Conservation (phyloP, 495 filamentous ascomycete species). For the Tuber microsphaerosporum region DNA sequence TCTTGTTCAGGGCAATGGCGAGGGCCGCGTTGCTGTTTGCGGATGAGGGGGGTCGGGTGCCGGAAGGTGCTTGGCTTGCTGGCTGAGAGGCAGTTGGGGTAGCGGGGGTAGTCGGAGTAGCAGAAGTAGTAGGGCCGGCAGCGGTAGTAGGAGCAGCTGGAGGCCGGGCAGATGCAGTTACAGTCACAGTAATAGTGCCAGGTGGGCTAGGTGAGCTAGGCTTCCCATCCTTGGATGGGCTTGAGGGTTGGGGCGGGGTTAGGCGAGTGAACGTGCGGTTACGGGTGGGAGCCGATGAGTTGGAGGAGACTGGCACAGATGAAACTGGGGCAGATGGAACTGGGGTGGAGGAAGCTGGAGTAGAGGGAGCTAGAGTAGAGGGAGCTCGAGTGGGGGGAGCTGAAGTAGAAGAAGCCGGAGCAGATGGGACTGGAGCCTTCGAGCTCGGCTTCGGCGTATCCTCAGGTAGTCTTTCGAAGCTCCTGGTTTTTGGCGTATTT, state of each 20-base stretch:
- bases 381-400: neutral
- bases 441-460: neutral
- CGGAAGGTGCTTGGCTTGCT: conserved; percentile 7
- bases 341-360: neutral
- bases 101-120: neutral
- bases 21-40: conserved; percentile 13
- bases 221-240: neutral
- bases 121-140: neutral
- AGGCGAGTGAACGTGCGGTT: neutral
- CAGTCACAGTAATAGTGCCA: neutral
- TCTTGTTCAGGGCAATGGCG: conserved; percentile 22
- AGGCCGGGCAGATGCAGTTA: neutral
- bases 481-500: neutral
- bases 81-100: conserved; percentile 2
- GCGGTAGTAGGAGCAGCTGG: conserved; percentile 1
- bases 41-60: neutral
- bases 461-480: neutral
- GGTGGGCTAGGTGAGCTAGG: neutral
- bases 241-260: neutral
- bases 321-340: neutral
- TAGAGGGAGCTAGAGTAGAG: neutral
- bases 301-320: neutral
- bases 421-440: neutral
- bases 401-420: neutral
- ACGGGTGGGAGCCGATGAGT: neutral